Percentiles rank a stretch among this genome's conserved stretches.
These are phyloP conservation scores for Leptoxyphium fumago DNA, from an alignment of 2,329 filamentous ascomycete species.

Conservation along the genomic window DNA sequence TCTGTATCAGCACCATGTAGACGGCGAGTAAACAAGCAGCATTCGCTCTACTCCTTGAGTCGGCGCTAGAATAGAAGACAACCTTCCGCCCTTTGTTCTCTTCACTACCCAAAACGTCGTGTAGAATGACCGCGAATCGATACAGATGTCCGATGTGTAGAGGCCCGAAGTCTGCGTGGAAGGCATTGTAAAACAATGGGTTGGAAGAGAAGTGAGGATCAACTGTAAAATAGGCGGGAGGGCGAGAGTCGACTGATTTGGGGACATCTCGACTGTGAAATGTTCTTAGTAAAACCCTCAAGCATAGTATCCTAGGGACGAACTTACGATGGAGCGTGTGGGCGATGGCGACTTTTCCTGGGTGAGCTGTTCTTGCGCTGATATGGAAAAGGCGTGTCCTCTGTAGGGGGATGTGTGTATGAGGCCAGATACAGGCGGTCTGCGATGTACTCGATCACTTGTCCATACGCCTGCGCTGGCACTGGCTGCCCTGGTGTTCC, in stretches of 20 bases:
- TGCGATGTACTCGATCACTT: constrained; percentile 89
- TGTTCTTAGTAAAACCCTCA: not conserved
- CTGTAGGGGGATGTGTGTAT: constrained; percentile 68
- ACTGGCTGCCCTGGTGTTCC: not conserved
- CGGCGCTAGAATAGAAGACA: constrained; percentile 89
- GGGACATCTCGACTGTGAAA: constrained; percentile 26
- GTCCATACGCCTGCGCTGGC: constrained; percentile 40
- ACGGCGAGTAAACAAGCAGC: constrained; percentile 88
- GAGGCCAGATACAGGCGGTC: constrained; percentile 92
- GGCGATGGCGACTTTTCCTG: constrained; percentile 59
- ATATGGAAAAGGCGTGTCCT: constrained; percentile 77
- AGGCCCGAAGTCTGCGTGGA: constrained; percentile 96
- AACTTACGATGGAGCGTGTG: constrained; percentile 23
- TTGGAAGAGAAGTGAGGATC: constrained; percentile 43
- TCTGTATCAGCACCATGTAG: constrained; percentile 98
- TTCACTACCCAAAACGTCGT: constrained; percentile 83
- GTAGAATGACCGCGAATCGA: constrained; percentile 87
- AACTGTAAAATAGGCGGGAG: constrained; percentile 88
- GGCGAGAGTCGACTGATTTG: constrained; percentile 38
- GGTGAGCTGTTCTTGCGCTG: constrained; percentile 49
- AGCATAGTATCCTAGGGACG: not conserved
- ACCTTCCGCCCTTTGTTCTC: constrained; percentile 81
- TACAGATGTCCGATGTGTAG: constrained; percentile 95
- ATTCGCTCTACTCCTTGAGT: constrained; percentile 87
- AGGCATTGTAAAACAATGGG: constrained; percentile 86